Evolutionary conservation across 2,329 filamentous ascomycete genomes (phyloP).

Genomic region (Taxawa tesnikishii): DNA sequence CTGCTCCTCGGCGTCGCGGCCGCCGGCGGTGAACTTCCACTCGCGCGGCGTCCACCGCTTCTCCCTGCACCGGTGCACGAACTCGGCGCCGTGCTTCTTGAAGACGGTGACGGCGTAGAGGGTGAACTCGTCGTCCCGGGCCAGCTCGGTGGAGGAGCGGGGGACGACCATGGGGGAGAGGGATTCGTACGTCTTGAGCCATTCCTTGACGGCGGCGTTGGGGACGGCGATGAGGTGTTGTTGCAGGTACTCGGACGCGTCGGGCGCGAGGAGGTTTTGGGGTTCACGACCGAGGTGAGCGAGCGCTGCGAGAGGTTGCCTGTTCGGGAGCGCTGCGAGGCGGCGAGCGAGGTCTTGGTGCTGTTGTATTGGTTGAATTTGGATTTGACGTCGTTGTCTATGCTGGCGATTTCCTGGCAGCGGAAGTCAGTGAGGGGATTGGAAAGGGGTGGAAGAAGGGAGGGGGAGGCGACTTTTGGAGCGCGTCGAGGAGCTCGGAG

Average conservation of each 20-base stretch:
- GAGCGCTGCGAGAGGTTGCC: constrained; percentile 93
- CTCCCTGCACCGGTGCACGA: constrained; percentile 83
- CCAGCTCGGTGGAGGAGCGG: constrained; percentile 67
- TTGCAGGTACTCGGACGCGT: constrained; percentile 85
- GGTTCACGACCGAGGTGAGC: constrained; percentile 76
- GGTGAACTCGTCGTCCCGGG: constrained; percentile 79
- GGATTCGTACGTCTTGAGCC: constrained; percentile 79
- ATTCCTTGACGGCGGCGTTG: constrained; percentile 69
- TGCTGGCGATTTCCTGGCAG: constrained; percentile 69
- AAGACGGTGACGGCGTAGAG: constrained; percentile 85
- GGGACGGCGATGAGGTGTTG: constrained; percentile 90
- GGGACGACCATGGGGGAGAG: constrained; percentile 81
- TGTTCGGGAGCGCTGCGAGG: constrained; percentile 77
- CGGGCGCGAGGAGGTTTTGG: constrained; percentile 59
- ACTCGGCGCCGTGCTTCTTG: constrained; percentile 80
- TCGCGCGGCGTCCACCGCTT: constrained; percentile 91
- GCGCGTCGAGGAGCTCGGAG: constrained; percentile 69
- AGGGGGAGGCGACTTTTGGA: constrained; percentile 59
- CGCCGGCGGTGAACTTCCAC: constrained; percentile 85
- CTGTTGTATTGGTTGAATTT: constrained; percentile 94
- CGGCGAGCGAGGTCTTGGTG: constrained; percentile 71
- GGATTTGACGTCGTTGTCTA: constrained; percentile 90
- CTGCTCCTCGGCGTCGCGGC: constrained; percentile 74
- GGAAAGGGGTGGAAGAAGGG: neutral
- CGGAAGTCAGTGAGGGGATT: neutral